phyloP scores from a whole-genome alignment of 352 stramenopile genomes.

The Pythium utonaiense region DNA sequence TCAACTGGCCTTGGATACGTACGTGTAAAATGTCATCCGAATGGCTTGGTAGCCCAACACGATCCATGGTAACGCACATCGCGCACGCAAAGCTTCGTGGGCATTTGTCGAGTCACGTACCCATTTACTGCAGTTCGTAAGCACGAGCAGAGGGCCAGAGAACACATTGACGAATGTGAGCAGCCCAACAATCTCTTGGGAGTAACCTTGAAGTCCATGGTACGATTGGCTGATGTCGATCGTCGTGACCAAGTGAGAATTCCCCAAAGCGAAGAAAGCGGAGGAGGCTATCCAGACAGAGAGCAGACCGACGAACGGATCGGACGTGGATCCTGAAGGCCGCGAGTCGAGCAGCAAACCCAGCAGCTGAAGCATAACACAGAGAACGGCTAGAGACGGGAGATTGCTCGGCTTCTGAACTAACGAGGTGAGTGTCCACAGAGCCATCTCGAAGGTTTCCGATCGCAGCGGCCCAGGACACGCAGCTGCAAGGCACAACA shows the following conservation, averaged over 20 bases:
- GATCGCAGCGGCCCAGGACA: constrained; percentile 10
- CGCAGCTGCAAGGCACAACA: constrained; percentile 18
- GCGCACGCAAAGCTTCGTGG: neutral
- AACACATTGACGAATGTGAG: constrained; percentile 78
- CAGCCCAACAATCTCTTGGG: constrained; percentile 69
- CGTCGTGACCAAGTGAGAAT: constrained; percentile 87
- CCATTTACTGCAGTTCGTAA: constrained; percentile 49
- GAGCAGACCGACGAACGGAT: constrained; percentile 8
- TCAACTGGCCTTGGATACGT: neutral
- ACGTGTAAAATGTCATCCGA: constrained; percentile 23
- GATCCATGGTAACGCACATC: constrained; percentile 1
- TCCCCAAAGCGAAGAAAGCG: constrained; percentile 84
- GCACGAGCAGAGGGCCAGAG: constrained; percentile 64
- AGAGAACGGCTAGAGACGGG: constrained; percentile 53
- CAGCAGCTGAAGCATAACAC: constrained; percentile 35
- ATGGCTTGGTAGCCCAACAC: constrained; percentile 11
- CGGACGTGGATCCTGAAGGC: neutral
- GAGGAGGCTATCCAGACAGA: constrained; percentile 41
- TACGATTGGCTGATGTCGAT: constrained; percentile 89
- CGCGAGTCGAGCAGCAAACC: neutral
- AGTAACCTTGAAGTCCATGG: constrained; percentile 74
- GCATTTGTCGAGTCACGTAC: neutral
- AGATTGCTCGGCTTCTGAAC: constrained; percentile 61
- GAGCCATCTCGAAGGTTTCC: constrained; percentile 37
- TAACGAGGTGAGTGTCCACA: constrained; percentile 59